Percentiles rank a stretch among this genome's conserved stretches.
These are phyloP conservation scores for Dictyostelium firmibasis DNA, from an alignment of 78 protist species.

Conservation along the genomic window DNA sequence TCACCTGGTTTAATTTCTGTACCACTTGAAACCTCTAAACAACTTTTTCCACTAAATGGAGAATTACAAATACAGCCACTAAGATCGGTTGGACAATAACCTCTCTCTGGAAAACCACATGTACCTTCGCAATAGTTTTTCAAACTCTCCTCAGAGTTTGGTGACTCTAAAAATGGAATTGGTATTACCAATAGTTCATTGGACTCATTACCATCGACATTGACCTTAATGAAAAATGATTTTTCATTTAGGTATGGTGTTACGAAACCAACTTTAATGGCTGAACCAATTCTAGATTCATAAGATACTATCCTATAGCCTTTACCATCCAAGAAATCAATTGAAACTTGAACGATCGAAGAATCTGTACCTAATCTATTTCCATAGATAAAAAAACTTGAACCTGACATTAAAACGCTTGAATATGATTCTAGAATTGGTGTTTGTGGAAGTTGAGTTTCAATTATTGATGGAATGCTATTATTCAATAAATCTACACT, in stretches of 20 bases:
- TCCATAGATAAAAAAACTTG: not conserved
- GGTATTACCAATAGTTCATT: not conserved
- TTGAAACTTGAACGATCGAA: not conserved
- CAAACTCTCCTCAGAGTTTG: not conserved
- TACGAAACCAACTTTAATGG: not conserved
- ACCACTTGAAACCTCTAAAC: not conserved
- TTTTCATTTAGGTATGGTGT: not conserved
- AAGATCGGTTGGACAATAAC: not conserved
- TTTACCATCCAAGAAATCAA: not conserved
- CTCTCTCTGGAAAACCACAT: not conserved
- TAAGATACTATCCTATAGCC: not conserved
- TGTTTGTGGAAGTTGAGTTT: not conserved
- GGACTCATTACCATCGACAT: not conserved
- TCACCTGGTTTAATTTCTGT: not conserved
- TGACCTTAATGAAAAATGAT: not conserved
- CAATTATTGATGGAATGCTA: not conserved
- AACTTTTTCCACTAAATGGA: not conserved
- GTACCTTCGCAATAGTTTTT: not conserved
- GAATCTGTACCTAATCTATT: not conserved
- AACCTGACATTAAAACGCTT: not conserved
- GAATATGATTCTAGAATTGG: not conserved
- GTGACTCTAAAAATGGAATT: not conserved
- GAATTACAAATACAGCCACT: not conserved
- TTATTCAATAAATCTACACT: not conserved
- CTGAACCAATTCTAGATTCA: not conserved